Conservation (phyloP, 495 filamentous ascomycete genomes). For the Lentithecium fluviatile region DNA sequence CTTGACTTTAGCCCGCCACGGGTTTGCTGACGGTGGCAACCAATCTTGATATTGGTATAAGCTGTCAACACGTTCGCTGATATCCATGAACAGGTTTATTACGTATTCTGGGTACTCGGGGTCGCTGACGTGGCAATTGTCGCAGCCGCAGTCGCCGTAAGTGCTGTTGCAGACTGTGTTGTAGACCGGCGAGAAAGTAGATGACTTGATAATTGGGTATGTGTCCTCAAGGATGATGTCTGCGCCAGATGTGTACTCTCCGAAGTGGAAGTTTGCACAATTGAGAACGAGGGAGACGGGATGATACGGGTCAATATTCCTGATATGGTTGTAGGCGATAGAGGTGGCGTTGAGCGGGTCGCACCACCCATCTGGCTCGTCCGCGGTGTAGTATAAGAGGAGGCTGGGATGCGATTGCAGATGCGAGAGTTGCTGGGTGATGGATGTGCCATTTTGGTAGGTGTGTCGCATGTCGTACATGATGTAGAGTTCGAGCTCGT, state of each 20-base stretch:
- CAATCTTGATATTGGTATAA: constrained; percentile 45
- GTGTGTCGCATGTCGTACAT: constrained; percentile 65
- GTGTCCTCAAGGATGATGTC: constrained; percentile 68
- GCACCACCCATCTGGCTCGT: constrained; percentile 68
- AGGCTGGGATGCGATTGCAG: constrained; percentile 56
- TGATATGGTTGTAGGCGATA: constrained; percentile 50
- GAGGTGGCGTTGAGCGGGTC: constrained; percentile 54
- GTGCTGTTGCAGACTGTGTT: constrained; percentile 61
- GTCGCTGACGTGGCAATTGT: constrained; percentile 53
- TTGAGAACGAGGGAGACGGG: constrained; percentile 65
- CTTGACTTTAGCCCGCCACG: too few species aligned
- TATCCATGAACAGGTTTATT: constrained; percentile 54
- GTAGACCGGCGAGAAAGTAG: constrained; percentile 45
- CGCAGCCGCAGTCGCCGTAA: constrained; percentile 71
- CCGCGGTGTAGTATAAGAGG: constrained; percentile 65
- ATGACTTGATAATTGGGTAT: constrained; percentile 65
- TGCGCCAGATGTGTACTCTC: constrained; percentile 57
- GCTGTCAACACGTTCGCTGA: constrained; percentile 54
- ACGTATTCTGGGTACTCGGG: constrained; percentile 20
- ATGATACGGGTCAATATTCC: constrained; percentile 64
- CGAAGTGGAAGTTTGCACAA: constrained; percentile 69
- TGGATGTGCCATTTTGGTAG: constrained; percentile 57
- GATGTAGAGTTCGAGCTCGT: constrained; percentile 57
- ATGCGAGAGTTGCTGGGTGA: constrained; percentile 52
- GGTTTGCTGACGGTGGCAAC: too few species aligned